Evolutionary conservation across 2,329 filamentous ascomycete species (phyloP).

Genomic region (Dactylellina sp.): DNA sequence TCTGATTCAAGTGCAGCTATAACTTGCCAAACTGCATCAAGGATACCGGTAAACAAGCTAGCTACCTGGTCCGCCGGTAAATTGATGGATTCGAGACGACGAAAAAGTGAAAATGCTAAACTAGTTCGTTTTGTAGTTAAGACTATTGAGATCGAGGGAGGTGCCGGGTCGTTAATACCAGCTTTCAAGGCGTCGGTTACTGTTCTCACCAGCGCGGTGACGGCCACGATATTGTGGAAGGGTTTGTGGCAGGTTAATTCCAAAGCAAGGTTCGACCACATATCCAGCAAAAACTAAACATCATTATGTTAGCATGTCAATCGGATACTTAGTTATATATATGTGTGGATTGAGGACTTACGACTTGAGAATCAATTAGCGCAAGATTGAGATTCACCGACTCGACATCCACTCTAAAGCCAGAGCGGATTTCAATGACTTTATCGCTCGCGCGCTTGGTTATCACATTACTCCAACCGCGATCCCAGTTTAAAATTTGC

Average conservation of each 20-base stretch:
- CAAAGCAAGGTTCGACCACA: conserved; percentile 88
- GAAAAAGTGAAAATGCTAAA: conserved; percentile 83
- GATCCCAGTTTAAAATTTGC: conserved; percentile 80
- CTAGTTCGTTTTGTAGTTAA: conserved; percentile 81
- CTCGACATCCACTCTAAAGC: conserved; percentile 84
- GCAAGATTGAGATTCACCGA: conserved; percentile 91
- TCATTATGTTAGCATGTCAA: background rate
- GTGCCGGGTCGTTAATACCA: conserved; percentile 78
- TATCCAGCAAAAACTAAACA: conserved; percentile 78
- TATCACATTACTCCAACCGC: conserved; percentile 78
- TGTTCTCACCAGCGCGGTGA: conserved; percentile 78
- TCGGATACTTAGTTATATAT: background rate
- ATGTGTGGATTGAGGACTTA: conserved; percentile 65
- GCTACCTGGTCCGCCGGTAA: conserved; percentile 7
- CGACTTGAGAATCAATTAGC: conserved; percentile 89
- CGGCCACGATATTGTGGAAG: conserved; percentile 69
- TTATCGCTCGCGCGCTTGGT: conserved; percentile 76
- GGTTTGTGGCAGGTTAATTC: conserved; percentile 78
- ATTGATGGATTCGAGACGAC: conserved; percentile 70
- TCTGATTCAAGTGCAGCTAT: conserved; percentile 64
- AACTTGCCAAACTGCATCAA: conserved; percentile 71
- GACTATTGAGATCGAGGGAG: conserved; percentile 83
- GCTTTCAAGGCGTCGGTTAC: conserved; percentile 81
- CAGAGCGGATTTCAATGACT: conserved; percentile 70
- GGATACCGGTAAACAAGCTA: conserved; percentile 65